phyloP scores from a whole-genome alignment of 176 grass and related monocot species.

The Eragrostis curvula region DNA sequence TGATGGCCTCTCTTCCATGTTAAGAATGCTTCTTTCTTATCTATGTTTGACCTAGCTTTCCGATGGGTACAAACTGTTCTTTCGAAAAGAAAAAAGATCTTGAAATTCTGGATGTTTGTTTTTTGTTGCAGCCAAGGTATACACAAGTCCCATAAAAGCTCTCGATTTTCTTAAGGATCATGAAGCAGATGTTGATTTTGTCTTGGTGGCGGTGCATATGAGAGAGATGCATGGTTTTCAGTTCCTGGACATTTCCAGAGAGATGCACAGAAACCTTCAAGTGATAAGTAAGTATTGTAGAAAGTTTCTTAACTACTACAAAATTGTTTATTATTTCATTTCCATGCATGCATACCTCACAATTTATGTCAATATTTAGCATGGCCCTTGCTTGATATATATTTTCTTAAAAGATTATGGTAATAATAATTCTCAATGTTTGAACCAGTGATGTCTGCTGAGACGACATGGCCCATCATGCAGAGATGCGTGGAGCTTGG shows the following conservation, averaged over 20 bases:
- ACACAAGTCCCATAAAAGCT: conserved; percentile 39
- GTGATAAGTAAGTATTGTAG: conserved; percentile 49
- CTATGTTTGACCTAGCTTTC: not conserved
- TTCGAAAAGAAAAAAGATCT: not conserved
- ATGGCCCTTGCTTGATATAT: not conserved
- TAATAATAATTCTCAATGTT: not conserved
- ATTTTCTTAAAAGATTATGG: not conserved
- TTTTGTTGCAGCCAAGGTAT: conserved; percentile 17
- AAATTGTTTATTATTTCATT: not conserved
- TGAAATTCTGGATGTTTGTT: not conserved
- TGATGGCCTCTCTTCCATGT: not conserved
- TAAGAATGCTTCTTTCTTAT: not conserved
- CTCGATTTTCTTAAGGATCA: conserved; percentile 18
- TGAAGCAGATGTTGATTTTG: conserved; percentile 39
- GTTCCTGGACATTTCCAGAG: conserved; percentile 17
- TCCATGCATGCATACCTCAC: not conserved
- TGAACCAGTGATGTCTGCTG: conserved; percentile 28
- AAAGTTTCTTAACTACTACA: not conserved
- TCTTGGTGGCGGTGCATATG: conserved; percentile 41
- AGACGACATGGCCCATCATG: conserved; percentile 9
- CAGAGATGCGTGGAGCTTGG: conserved; percentile 33
- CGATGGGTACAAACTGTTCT: not conserved
- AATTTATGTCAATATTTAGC: not conserved
- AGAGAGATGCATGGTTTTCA: conserved; percentile 37
- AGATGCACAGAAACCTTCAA: conserved; percentile 35